Base-by-base conservation (phyloP, 148 eudicot species). In the Rhododendron molle region DNA sequence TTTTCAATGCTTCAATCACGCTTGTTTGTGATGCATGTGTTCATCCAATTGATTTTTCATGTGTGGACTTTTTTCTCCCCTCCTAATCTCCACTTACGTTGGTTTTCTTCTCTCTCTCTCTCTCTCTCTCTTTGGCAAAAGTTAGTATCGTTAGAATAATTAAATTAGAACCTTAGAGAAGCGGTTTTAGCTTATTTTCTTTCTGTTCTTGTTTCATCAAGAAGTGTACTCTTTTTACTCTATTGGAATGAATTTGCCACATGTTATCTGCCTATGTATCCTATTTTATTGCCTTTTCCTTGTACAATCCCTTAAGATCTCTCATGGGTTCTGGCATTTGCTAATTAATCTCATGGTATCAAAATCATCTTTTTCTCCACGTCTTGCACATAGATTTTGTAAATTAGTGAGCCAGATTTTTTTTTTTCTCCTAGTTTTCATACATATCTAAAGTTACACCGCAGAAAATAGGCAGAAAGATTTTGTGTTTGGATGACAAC, bases 321-420 rank as follows among this genome's bases (percentile, higher is more conserved):
- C 78, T 28, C 76, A 65, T 65, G 76, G 32, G 62, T 72, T 83
- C 49, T 72, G 28, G 30, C 85, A 84, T 84, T 84, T 50, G 67
- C 49, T 52, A 44, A 44, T 69, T 44, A 44, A 83, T 46, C 20
- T 71, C 71, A 32, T 30, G 50, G 32, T 34, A 69, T 30, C 54
- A 47, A 4, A 14, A 2, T 28, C 2, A 43, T 43, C 38, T 26
- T 16, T 30, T 65, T 77, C 26, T 13, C 54, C 58, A 78, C 43
- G 36, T 82, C 18, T 58, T 58, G 43, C 44, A 81, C 23, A 81
- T 54, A 81, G n/a, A n/a, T 28, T 81, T 81, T 60, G 20, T 15
- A n/a, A 58, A 32, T 28, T 28, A 65, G 40, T 83, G 36, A 44
- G 43, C 69, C 14, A 28, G 0, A 83, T 0, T n/a, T 82, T 30